Base-by-base conservation (phyloP, 495 filamentous ascomycete species). In the Annulohypoxylon moriforme region DNA sequence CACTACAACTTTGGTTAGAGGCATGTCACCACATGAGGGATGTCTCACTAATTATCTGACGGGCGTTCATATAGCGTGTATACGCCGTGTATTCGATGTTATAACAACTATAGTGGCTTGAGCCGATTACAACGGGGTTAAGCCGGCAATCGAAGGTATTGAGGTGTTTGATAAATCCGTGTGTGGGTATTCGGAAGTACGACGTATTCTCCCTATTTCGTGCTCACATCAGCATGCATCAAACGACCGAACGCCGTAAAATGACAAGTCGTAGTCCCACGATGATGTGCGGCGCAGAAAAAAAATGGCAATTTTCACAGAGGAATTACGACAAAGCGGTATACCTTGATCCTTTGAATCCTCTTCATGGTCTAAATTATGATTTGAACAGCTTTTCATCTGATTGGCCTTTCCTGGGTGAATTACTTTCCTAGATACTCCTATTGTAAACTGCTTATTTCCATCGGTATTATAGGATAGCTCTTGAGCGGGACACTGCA, bases 141-240 rank as follows among this genome's bases (percentile, higher is more conserved):
- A 18, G 20, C 50, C 50, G 27, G 29, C 50, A 14, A 22, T 55
- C n/a, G 14, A 20, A 55, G 0, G 14, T 34, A 7, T 9, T 44
- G 5, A 18, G 38, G 13, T 16, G 18, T 3, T 33, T 20, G 7
- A n/a, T 55, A 55, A 55, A 34, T 55, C 50, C 50, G 50, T 16
- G 18, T 13, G 24, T 34, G 11, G 27, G 13, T 11, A 22, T 34
- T 55, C 50, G 50, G 27, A 55, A 36, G 50, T 55, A 55, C 50
- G 50, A 34, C 14, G 50, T 55, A 27, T 50, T 50, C 24, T 22
- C 47, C 27, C 33, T 16, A 8, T 18, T 18, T 11, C 27, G 20
- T 16, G 25, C 50, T 55, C 50, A 55, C 50, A 33, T 55, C 50
- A 55, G 50, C 50, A 31, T 34, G 18, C 50, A 55, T 55, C 27